phyloP scores from a whole-genome alignment of 371 early-diverging fungal species.

The Mortierella sp. region DNA sequence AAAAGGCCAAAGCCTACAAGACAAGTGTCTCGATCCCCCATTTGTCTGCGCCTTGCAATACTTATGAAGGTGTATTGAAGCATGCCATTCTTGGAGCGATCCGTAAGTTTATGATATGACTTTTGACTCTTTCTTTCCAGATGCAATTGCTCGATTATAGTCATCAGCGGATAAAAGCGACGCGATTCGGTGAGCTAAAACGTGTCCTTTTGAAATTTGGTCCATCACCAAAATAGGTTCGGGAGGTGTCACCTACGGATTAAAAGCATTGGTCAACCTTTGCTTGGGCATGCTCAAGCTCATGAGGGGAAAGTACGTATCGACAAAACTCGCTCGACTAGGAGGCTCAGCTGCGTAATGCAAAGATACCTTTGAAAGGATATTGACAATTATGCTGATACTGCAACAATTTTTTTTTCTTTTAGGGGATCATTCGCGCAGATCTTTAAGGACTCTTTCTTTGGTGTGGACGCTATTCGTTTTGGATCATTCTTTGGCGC shows the following conservation, averaged over 20 bases:
- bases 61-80: conserved; percentile 41
- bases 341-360: neutral
- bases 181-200: neutral
- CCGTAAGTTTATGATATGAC: conserved; percentile 30
- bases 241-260: conserved; percentile 41
- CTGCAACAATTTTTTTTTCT: neutral
- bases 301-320: conserved; percentile 50
- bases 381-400: neutral
- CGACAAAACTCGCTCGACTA: neutral
- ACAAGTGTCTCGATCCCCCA: conserved; percentile 46
- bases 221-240: conserved; percentile 31
- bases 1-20: conserved; percentile 47
- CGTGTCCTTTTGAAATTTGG: neutral
- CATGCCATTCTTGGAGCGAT: conserved; percentile 52
- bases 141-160: neutral
- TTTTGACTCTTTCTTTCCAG: neutral
- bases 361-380: no score
- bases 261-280: conserved; percentile 52
- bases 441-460: conserved; percentile 65
- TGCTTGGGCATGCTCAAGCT: conserved; percentile 53
- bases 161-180: neutral
- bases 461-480: conserved; percentile 67
- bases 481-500: conserved; percentile 82
- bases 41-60: conserved; percentile 40
- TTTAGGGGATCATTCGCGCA: conserved; percentile 60